Base-by-base conservation (phyloP, 768 basidiomycete genomes). In the Pleurotus giganteus region DNA sequence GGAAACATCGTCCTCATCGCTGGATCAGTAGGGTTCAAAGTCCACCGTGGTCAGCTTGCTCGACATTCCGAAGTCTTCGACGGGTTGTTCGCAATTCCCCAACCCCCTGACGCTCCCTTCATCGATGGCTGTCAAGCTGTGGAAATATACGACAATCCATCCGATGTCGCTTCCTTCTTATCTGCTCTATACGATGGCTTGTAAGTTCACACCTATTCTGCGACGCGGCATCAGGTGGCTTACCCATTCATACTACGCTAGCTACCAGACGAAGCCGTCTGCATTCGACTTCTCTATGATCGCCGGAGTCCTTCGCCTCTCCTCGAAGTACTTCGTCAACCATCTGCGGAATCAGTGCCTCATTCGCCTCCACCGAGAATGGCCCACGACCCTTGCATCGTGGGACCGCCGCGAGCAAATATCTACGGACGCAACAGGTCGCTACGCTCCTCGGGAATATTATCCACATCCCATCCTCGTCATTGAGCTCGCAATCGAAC, bases 61-160 rank as follows among this genome's bases (percentile, higher is more conserved):
- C 79, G 89, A 4, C 88, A 91, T 57, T 89, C 88, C 0, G 89
- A 90, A 36, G 75, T 91, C n/a, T 91, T 91, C 66, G 74, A 76
- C 56, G 84, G 80, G 57, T 70, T 89, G 56, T 82, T 91, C 59
- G 73, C 79, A 1, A 67, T 91, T 7, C 87, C 86, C 2, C 84
- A 83, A 56, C 86, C 86, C 1, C 50, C 66, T 28, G 68, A 72
- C 13, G 72, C 74, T 53, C 75, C 76, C 12, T 64, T 78, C 2
- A 68, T 86, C 37, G 86, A 89, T 12, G 84, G 81, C 0, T 85
- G 83, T 58, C 66, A 72, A 0, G 80, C 72, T 55, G 80, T 90
- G 27, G 79, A 82, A 56, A 65, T 91, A 7, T 76, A 88, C 44
- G 89, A 90, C 59, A 71, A 74, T 49, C 83, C 87, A 0, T 78